phyloP scores from a whole-genome alignment of 371 early-diverging fungal species.

The Amoeboaphelidium protococcarum region DNA sequence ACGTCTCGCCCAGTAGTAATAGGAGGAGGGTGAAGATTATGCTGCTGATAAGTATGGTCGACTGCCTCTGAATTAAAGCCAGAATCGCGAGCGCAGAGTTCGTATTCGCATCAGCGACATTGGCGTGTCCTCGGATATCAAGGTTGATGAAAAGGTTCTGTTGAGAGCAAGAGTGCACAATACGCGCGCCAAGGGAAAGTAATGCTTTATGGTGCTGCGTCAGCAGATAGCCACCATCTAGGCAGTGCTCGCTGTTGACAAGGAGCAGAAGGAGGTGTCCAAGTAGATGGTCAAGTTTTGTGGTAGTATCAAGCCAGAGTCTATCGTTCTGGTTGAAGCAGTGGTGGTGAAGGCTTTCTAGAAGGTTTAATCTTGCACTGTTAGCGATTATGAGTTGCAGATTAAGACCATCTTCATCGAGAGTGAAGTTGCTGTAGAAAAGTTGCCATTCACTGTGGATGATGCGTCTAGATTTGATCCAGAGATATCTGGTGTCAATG shows the following conservation, averaged over 20 bases:
- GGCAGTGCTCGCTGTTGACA: conserved; percentile 44
- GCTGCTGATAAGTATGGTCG: conserved; percentile 64
- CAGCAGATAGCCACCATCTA: conserved; percentile 68
- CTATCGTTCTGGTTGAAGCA: conserved; percentile 63
- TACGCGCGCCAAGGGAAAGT: conserved; percentile 65
- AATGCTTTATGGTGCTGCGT: conserved; percentile 75
- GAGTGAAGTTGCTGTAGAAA: conserved; percentile 5
- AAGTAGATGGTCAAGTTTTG: conserved; percentile 90
- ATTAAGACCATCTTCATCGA: conserved; percentile 18
- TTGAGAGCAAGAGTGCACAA: conserved; percentile 74
- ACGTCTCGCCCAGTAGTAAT: not conserved
- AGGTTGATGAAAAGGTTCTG: conserved; percentile 43
- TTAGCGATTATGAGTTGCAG: conserved; percentile 63
- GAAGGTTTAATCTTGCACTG: conserved; percentile 68
- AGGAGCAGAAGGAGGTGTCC: conserved; percentile 27
- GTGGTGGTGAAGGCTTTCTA: conserved; percentile 47
- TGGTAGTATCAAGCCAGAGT: conserved; percentile 50
- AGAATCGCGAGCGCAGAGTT: conserved; percentile 14
- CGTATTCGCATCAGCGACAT: conserved; percentile 23
- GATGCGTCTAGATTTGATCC: conserved; percentile 71
- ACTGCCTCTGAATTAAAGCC: conserved; percentile 59
- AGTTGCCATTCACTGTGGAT: conserved; percentile 85
- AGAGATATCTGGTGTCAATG: conserved; percentile 17
- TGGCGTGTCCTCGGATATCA: too few relatives aligned
- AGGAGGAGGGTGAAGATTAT: conserved; percentile 22